These are phyloP conservation scores for Cadophora malorum DNA, from an alignment of 2,329 filamentous ascomycete species.

Conservation along the genomic window DNA sequence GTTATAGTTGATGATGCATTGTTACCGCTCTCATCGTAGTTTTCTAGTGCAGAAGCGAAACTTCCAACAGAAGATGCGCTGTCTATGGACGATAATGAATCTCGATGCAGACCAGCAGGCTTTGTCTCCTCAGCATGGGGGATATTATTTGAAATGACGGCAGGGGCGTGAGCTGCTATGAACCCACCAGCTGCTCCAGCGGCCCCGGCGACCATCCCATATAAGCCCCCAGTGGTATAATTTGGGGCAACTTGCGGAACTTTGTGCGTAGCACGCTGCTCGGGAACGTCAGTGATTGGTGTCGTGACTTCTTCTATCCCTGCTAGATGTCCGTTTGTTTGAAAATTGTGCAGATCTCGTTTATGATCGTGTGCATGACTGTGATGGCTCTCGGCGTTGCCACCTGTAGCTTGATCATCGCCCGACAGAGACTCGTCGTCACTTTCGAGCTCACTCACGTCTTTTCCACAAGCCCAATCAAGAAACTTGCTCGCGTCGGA, in stretches of 20 bases:
- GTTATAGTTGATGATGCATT: conserved; percentile 43
- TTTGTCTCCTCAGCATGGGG: conserved; percentile 38
- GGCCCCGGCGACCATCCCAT: conserved; percentile 61
- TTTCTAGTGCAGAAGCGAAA: conserved; percentile 54
- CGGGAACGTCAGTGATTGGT: conserved; percentile 16
- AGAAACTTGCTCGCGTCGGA: conserved; percentile 71
- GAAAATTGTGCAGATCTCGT: conserved; percentile 45
- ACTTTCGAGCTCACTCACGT: conserved; percentile 41
- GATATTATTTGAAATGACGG: conserved; percentile 41
- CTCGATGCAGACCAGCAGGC: conserved; percentile 25
- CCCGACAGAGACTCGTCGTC: conserved; percentile 32
- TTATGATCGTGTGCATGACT: conserved; percentile 35
- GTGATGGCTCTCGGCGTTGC: conserved; percentile 32
- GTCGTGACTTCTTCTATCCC: conserved; percentile 35
- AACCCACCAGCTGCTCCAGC: conserved; percentile 58
- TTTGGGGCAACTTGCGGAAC: conserved; percentile 27
- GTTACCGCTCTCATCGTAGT: conserved; percentile 36
- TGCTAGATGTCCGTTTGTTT: conserved; percentile 43
- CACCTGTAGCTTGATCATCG: conserved; percentile 27
- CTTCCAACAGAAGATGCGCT: conserved; percentile 56
- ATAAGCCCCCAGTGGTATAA: conserved; percentile 53
- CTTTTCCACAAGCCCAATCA: conserved; percentile 65
- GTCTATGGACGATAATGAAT: conserved; percentile 39
- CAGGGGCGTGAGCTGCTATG: conserved; percentile 48
- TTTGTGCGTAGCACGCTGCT: conserved; percentile 13